phyloP scores from a whole-genome alignment of 768 basidiomycete genomes.

The Suillus lakei region DNA sequence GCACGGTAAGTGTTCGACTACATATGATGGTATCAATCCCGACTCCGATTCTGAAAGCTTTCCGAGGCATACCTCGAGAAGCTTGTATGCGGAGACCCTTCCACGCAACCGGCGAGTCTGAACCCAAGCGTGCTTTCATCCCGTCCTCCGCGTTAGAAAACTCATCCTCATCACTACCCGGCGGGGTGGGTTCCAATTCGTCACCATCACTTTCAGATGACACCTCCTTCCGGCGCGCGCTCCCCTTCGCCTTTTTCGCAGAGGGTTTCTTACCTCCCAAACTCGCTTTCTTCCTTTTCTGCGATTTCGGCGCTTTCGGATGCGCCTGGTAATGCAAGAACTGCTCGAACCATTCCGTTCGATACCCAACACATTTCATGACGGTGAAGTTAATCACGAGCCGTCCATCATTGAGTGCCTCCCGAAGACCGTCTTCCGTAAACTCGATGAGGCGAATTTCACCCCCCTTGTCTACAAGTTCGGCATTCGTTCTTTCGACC shows the following conservation, averaged over 20 bases:
- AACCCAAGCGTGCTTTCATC: neutral
- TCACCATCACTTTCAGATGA: constrained; percentile 10
- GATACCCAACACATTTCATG: constrained; percentile 26
- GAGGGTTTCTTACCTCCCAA: neutral
- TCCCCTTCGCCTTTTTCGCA: neutral
- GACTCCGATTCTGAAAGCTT: no score
- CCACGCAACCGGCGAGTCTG: neutral
- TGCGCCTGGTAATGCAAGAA: constrained; percentile 18
- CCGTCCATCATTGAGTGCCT: constrained; percentile 22
- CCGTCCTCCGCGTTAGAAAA: constrained; percentile 9
- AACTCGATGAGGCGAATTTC: constrained; percentile 7
- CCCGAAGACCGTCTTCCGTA: constrained; percentile 10
- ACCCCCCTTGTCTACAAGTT: constrained; percentile 4
- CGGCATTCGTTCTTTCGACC: constrained; percentile 6
- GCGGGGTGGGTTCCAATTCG: neutral
- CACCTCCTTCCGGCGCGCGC: neutral
- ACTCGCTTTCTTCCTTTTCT: constrained; percentile 1
- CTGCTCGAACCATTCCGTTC: constrained; percentile 22
- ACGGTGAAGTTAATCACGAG: constrained; percentile 22
- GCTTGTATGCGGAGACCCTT: neutral
- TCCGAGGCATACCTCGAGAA: neutral
- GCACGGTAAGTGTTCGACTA: neutral
- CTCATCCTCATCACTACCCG: constrained; percentile 15
- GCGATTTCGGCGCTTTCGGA: constrained; percentile 15
- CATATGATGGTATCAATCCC: neutral